A percentile compares a stretch with the other conserved stretches of the same genome.
Conservation (phyloP, 2,329 filamentous ascomycete genomes). For the Colletotrichum cordylinicola region DNA sequence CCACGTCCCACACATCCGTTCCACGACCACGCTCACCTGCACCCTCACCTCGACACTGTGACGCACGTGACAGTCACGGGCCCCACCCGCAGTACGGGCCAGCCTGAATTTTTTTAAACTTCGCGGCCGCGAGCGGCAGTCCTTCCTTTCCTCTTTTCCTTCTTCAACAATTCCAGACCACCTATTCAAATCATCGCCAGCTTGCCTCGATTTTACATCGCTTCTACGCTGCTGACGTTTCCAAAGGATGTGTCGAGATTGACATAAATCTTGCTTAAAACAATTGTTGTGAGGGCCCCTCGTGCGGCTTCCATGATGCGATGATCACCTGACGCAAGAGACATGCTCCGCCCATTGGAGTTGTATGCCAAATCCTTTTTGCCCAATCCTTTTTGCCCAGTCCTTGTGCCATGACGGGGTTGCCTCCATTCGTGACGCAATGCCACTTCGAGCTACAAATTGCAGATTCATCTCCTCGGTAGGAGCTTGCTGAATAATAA, state of each 20-base stretch:
- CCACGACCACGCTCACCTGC: neutral
- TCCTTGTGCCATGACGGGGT: neutral
- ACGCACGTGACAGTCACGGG: neutral
- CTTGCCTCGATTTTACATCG: constrained; percentile 30
- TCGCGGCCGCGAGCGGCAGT: neutral
- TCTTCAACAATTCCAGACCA: constrained; percentile 48
- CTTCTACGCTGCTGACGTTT: constrained; percentile 51
- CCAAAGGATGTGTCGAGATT: constrained; percentile 64
- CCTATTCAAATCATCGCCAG: constrained; percentile 48
- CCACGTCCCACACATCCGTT: neutral
- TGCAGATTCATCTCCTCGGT: neutral
- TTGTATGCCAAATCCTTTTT: neutral
- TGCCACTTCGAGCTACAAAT: neutral
- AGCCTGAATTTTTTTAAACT: constrained; percentile 25
- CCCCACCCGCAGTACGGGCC: neutral
- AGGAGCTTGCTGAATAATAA: neutral
- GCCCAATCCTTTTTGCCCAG: neutral
- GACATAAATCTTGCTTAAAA: constrained; percentile 66
- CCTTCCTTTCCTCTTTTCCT: constrained; percentile 29
- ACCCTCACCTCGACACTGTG: neutral
- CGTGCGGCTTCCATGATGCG: constrained; percentile 68
- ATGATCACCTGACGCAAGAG: constrained; percentile 72
- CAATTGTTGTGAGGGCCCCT: constrained; percentile 73
- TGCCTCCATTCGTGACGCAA: neutral
- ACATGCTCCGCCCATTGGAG: constrained; percentile 45